Base-by-base conservation (phyloP, 2,329 filamentous ascomycete species). In the Metarhizium brunneum region DNA sequence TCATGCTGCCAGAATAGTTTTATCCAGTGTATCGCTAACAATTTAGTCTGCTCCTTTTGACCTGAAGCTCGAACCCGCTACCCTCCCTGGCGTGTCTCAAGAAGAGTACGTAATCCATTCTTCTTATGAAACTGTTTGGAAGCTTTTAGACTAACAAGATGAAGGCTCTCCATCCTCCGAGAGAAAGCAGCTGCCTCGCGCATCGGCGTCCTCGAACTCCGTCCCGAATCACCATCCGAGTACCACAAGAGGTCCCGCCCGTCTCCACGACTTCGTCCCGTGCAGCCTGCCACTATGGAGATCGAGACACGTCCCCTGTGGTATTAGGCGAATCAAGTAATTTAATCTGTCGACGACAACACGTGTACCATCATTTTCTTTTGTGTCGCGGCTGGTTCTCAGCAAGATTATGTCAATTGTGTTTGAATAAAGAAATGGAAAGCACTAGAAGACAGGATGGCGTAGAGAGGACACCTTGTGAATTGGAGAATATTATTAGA, bases 41-140 rank as follows among this genome's bases (percentile, higher is more conserved):
- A 18, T 25, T 29, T 57, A 84, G 81, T 83, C 80, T 52, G 75
- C 76, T 10, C 82, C 82, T 0, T 85, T 81, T 68, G 74, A 83
- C 65, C 78, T 84, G 63, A 78, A 79, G 64, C 76, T 75, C 56
- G 79, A 82, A 63, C 69, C 73, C n/a, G 71, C 78, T 45, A 69
- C 68, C 47, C 69, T 84, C 14, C 79, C 80, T 2, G 82, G 81
- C 43, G 71, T 84, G 47, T 78, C 77, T 49, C 74, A 81, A 60
- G 79, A 83, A 61, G 80, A 85, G 81, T 84, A 74, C 68, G 80
- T 71, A 36, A 2, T 35, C 35, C n/a, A 47, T 14, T 35, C 50
- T 25, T 47, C 11, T 32, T 50, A 52, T 25, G 35, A 56, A 56
- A 18, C 52, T 32, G 48, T 42, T 35, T 30, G 6, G 7, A 40